Evolutionary conservation across 805 yeast species (phyloP).

Genomic region (Barnettozyma populi): DNA sequence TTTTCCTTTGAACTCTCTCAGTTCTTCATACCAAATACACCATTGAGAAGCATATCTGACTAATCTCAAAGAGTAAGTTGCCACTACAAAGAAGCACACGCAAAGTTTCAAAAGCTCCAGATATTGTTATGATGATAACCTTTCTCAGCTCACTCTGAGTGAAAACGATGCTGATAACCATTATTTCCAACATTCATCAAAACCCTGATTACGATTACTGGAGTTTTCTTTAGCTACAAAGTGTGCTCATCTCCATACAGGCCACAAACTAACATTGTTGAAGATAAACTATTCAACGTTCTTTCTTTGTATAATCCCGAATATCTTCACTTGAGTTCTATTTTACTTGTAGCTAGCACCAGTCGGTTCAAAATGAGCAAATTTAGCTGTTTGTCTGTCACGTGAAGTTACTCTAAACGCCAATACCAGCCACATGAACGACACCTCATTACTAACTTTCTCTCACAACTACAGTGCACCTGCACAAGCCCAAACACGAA

Average conservation of each 20-base stretch:
- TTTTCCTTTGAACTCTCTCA: background rate
- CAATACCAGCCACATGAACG: no score
- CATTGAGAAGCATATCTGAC: background rate
- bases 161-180: slow-evolving; percentile 13
- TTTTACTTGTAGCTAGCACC: no score
- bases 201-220: slow-evolving; percentile 9
- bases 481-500: slow-evolving; percentile 2
- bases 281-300: no score
- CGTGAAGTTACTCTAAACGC: background rate
- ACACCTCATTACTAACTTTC: background rate
- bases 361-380: no score
- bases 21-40: no score
- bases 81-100: background rate
- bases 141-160: slow-evolving; percentile 19
- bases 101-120: background rate
- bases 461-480: background rate
- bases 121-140: slow-evolving; percentile 13
- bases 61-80: background rate
- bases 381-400: background rate
- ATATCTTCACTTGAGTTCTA: background rate
- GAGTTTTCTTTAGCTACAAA: background rate
- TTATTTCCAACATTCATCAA: slow-evolving; percentile 21
- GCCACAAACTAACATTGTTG: background rate
- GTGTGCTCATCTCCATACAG: background rate
- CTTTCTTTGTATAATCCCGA: background rate